Percentiles rank a stretch among this genome's conserved stretches.
Evolutionary conservation across 2,329 filamentous ascomycete species (phyloP).

Genomic region (Xylariaceae sp.): DNA sequence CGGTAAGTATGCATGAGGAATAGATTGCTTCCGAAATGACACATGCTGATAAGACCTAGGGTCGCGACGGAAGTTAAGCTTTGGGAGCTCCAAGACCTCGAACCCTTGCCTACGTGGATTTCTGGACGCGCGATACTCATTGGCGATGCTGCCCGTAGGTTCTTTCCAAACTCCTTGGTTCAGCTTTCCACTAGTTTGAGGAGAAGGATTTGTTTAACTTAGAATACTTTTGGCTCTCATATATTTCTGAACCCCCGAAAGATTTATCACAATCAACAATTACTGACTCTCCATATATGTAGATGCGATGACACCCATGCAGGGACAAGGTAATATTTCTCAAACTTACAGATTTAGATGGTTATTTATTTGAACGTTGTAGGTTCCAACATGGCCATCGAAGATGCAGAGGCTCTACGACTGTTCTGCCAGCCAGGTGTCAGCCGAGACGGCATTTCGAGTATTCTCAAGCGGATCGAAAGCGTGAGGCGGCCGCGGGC

Average conservation of each 20-base stretch:
- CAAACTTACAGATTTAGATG: not conserved
- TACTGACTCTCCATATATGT: not conserved
- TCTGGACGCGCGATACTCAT: constrained; percentile 34
- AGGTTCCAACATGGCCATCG: constrained; percentile 31
- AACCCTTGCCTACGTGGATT: constrained; percentile 32
- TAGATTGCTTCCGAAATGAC: not conserved
- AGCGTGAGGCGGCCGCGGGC: constrained; percentile 26
- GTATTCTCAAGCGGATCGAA: constrained; percentile 29
- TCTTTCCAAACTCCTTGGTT: too few species aligned
- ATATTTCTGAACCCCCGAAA: too few species aligned
- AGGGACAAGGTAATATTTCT: constrained; percentile 28
- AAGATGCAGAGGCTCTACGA: constrained; percentile 34
- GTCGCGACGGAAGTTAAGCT: constrained; percentile 32
- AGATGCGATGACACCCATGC: constrained; percentile 35
- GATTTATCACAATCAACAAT: too few species aligned
- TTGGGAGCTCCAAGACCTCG: constrained; percentile 36
- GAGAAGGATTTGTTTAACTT: too few species aligned
- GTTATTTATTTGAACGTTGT: not conserved
- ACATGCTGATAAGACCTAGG: constrained; percentile 17
- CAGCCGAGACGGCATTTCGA: constrained; percentile 25
- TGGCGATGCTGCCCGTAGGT: constrained; percentile 35
- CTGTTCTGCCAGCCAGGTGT: constrained; percentile 29
- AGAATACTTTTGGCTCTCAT: too few species aligned
- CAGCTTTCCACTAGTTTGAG: too few species aligned
- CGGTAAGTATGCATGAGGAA: constrained; percentile 20